A percentile compares a stretch with the other conserved stretches of the same genome.
phyloP scores from a whole-genome alignment of 2,329 filamentous ascomycete genomes.

The Colletotrichum gloeosporioides region DNA sequence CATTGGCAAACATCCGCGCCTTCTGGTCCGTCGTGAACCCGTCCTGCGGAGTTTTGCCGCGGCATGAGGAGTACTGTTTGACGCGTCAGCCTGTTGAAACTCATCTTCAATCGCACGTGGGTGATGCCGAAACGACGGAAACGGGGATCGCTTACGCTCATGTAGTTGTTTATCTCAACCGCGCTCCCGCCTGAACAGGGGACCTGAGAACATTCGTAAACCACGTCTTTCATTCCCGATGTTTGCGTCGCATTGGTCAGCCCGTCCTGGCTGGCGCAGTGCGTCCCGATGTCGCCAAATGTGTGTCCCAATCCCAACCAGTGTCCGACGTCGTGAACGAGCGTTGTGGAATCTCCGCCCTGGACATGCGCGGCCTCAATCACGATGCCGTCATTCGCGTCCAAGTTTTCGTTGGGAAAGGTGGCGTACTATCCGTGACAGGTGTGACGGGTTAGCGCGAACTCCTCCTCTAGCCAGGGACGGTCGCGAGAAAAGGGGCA shows the following conservation, averaged over 20 bases:
- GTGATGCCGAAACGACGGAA: not conserved
- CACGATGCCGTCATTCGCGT: constrained; percentile 9
- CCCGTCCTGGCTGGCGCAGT: constrained; percentile 21
- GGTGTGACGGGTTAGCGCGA: not conserved
- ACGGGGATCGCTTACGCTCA: constrained; percentile 23
- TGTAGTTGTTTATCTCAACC: constrained; percentile 25
- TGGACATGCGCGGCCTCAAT: constrained; percentile 11
- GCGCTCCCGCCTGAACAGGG: constrained; percentile 3
- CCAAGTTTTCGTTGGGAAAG: constrained; percentile 11
- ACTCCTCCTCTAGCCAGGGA: not conserved
- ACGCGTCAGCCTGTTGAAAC: not conserved
- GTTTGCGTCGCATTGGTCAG: constrained; percentile 26
- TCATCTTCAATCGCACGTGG: not conserved
- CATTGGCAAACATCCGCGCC: constrained; percentile 26
- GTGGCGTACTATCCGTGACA: constrained; percentile 8
- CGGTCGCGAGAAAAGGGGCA: not conserved
- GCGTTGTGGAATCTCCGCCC: constrained; percentile 25
- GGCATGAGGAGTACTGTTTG: constrained; percentile 18
- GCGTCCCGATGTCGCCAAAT: constrained; percentile 1
- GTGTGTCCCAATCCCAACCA: constrained; percentile 24
- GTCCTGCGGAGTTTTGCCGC: constrained; percentile 11
- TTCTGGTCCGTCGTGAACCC: constrained; percentile 30
- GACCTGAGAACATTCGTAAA: constrained; percentile 23
- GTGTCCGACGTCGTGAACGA: constrained; percentile 30
- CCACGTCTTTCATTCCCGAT: constrained; percentile 8